Evolutionary conservation across 2,329 filamentous ascomycete genomes (phyloP).

Genomic region (Metarhizium album): DNA sequence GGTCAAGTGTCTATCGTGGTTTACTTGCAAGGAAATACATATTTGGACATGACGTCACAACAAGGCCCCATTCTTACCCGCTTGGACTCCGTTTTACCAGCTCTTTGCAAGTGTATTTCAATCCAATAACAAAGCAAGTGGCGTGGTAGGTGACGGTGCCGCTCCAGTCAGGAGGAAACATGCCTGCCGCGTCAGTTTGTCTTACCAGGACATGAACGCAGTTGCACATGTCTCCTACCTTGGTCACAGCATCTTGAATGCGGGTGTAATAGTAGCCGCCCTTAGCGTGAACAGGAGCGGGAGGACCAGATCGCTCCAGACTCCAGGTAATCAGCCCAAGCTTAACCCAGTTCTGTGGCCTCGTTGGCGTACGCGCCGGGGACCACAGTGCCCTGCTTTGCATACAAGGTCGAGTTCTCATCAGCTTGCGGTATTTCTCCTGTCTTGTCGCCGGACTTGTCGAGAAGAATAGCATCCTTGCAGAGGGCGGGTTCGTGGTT

Average conservation of each 20-base stretch:
- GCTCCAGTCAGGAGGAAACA: conserved; percentile 60
- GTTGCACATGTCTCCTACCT: conserved; percentile 56
- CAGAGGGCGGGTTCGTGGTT: conserved; percentile 48
- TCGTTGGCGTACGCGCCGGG: conserved; percentile 51
- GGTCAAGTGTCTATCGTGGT: no score
- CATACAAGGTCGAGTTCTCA: conserved; percentile 43
- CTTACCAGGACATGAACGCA: conserved; percentile 54
- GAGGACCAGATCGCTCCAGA: conserved; percentile 53
- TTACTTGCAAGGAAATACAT: no score
- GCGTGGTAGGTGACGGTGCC: conserved; percentile 61
- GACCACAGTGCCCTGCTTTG: conserved; percentile 42
- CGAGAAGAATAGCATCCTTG: conserved; percentile 52
- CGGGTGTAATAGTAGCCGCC: conserved; percentile 46
- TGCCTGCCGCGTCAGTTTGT: conserved; percentile 47
- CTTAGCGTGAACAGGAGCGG: conserved; percentile 35
- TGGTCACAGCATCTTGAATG: conserved; percentile 42
- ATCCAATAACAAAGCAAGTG: conserved; percentile 47
- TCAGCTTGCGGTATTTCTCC: conserved; percentile 43
- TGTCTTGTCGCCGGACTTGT: conserved; percentile 46
- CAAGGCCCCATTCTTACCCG: no score
- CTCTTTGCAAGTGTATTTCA: no score
- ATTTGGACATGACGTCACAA: no score
- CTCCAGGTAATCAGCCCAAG: conserved; percentile 59
- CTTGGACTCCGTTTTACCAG: no score
- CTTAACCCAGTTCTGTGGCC: conserved; percentile 48